phyloP scores from a whole-genome alignment of 495 filamentous ascomycete genomes.

The Extremus antarcticus region DNA sequence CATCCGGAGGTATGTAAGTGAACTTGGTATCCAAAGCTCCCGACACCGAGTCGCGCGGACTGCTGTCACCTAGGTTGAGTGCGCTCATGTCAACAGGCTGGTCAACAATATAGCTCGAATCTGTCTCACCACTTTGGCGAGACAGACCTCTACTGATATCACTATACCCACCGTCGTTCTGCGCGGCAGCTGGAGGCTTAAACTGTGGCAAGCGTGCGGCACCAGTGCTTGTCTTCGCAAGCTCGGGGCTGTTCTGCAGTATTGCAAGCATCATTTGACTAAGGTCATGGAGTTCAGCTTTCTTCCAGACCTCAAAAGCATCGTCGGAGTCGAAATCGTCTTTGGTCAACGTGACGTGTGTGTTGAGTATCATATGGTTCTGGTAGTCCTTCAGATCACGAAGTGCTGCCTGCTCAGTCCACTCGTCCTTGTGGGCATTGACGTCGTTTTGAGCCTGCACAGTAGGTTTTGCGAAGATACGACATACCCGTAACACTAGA shows the following conservation, averaged over 20 bases:
- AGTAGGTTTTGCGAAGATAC: slow-evolving; percentile 68
- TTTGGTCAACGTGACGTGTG: slow-evolving; percentile 61
- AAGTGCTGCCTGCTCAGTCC: slow-evolving; percentile 87
- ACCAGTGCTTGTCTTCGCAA: slow-evolving; percentile 56
- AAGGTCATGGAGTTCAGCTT: slow-evolving; percentile 66
- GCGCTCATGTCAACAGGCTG: slow-evolving; percentile 66
- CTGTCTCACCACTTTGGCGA: slow-evolving; percentile 32
- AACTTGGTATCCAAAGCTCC: slow-evolving; percentile 37
- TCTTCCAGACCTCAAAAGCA: slow-evolving; percentile 82
- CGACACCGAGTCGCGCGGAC: slow-evolving; percentile 25
- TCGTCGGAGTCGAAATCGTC: slow-evolving; percentile 90
- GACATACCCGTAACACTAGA: slow-evolving; percentile 74
- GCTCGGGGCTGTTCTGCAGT: slow-evolving; percentile 72
- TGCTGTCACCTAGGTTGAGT: slow-evolving; percentile 51
- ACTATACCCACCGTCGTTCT: slow-evolving; percentile 39
- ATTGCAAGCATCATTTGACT: slow-evolving; percentile 90
- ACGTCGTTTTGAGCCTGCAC: slow-evolving; percentile 76
- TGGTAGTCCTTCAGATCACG: slow-evolving; percentile 90
- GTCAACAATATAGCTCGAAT: slow-evolving; percentile 58
- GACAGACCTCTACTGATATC: slow-evolving; percentile 50
- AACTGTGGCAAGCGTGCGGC: slow-evolving; percentile 24
- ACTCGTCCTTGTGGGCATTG: slow-evolving; percentile 61
- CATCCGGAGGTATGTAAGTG: slow-evolving; percentile 81
- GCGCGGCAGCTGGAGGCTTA: slow-evolving; percentile 22
- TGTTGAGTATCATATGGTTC: slow-evolving; percentile 69